A percentile compares a stretch with the other conserved stretches of the same genome.
These are phyloP conservation scores for Erysiphe neolycopersici DNA, from an alignment of 2,329 filamentous ascomycete species.

Conservation along the genomic window DNA sequence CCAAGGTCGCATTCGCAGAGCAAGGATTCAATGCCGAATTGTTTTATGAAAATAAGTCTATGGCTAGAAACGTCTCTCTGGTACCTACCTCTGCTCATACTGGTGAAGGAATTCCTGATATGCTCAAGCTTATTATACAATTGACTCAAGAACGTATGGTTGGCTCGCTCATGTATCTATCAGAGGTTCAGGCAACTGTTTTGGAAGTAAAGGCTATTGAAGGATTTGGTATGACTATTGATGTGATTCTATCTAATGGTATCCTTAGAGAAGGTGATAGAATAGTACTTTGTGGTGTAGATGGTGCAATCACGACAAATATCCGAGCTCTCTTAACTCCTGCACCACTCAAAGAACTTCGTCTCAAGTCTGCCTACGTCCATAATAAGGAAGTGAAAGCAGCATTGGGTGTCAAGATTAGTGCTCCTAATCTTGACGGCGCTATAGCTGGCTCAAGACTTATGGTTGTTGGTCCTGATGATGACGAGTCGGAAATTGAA, in stretches of 20 bases:
- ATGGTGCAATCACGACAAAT: constrained; percentile 83
- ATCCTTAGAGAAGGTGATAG: constrained; percentile 81
- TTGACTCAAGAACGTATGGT: constrained; percentile 96
- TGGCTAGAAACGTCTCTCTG: constrained; percentile 83
- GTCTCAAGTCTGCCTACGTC: constrained; percentile 86
- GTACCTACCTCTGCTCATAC: constrained; percentile 94
- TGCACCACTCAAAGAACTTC: constrained; percentile 73
- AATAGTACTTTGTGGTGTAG: constrained; percentile 86
- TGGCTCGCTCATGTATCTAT: constrained; percentile 89
- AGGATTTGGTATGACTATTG: constrained; percentile 94
- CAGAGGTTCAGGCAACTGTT: constrained; percentile 90
- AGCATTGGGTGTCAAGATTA: constrained; percentile 94
- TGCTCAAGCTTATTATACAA: constrained; percentile 82
- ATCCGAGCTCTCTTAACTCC: constrained; percentile 86
- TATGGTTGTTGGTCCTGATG: constrained; percentile 77
- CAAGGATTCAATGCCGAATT: constrained; percentile 96
- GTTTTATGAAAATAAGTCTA: constrained; percentile 93
- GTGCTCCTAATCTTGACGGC: constrained; percentile 78
- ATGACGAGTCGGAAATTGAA: constrained; percentile 89
- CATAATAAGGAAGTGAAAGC: constrained; percentile 99
- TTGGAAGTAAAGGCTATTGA: constrained; percentile 98
- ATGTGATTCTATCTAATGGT: constrained; percentile 91
- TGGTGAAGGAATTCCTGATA: constrained; percentile 96
- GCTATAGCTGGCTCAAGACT: constrained; percentile 91
- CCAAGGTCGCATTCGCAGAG: constrained; percentile 82